Evolutionary conservation across 371 early-diverging fungal genomes (phyloP).

Genomic region (Capniomyces stellatus): DNA sequence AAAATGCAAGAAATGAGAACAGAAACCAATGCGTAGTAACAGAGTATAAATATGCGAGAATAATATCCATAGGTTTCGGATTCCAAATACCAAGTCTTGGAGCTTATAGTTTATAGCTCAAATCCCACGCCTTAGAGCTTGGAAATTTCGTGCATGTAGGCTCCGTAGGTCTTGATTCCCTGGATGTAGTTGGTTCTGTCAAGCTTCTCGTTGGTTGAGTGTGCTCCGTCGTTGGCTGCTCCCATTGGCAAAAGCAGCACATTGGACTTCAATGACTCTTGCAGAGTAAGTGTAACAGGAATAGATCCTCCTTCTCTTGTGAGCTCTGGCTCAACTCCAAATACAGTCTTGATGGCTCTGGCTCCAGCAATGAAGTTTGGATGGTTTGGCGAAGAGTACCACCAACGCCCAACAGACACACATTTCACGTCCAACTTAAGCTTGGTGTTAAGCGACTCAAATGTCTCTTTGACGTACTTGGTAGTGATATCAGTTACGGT

Average conservation of each 20-base stretch:
- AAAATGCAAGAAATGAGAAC: too few species aligned
- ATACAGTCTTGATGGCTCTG: conserved; percentile 76
- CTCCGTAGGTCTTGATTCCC: conserved; percentile 81
- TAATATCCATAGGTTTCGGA: too few species aligned
- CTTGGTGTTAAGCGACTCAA: conserved; percentile 71
- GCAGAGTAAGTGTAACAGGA: conserved; percentile 92
- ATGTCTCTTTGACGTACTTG: conserved; percentile 56
- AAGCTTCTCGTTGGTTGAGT: conserved; percentile 92
- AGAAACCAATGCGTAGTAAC: too few species aligned
- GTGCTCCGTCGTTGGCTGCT: conserved; percentile 74
- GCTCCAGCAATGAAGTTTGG: conserved; percentile 79
- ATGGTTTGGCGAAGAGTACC: conserved; percentile 80
- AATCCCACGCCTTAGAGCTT: conserved; percentile 1
- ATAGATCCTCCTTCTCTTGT: conserved; percentile 96
- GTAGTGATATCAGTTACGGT: conserved; percentile 52
- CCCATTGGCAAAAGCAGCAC: conserved; percentile 89
- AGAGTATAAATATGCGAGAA: too few species aligned
- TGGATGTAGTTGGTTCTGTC: conserved; percentile 78
- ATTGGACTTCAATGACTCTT: conserved; percentile 77
- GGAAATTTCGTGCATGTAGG: conserved; percentile 75
- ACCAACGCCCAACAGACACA: conserved; percentile 73
- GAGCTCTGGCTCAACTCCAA: conserved; percentile 74
- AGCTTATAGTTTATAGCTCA: too few species aligned
- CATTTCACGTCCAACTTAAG: conserved; percentile 55
- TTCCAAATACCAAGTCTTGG: too few species aligned